Percentiles rank a stretch among this genome's conserved stretches.
Conservation (phyloP, 805 yeast species). For the Wilhelminamyces savonicus region DNA sequence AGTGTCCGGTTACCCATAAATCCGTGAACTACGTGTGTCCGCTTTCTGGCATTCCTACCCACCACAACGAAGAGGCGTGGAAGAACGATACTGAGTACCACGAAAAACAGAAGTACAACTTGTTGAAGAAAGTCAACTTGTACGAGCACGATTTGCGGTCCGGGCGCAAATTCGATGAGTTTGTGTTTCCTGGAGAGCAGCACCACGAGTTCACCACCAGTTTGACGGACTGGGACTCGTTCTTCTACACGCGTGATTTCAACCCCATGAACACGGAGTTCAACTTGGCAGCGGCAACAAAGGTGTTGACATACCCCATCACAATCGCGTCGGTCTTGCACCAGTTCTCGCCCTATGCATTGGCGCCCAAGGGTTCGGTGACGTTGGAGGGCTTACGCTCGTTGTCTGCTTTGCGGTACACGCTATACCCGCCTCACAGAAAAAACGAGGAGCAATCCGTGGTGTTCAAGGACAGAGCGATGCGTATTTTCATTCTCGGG, state of each 20-base stretch:
- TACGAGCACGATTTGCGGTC: conserved; percentile 93
- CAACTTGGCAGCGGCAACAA: conserved; percentile 91
- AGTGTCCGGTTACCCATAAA: conserved; percentile 83
- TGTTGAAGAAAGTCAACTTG: conserved; percentile 78
- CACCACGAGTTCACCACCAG: conserved; percentile 71
- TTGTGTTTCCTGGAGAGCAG: conserved; percentile 82
- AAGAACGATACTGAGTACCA: conserved; percentile 72
- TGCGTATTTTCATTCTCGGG: conserved; percentile 84
- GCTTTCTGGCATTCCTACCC: conserved; percentile 92
- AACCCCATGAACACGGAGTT: conserved; percentile 96
- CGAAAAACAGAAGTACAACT: conserved; percentile 55
- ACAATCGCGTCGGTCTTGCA: conserved; percentile 83
- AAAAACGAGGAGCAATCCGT: conserved; percentile 44
- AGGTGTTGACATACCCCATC: conserved; percentile 87
- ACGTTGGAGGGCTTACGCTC: conserved; percentile 92
- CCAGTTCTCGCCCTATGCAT: conserved; percentile 75
- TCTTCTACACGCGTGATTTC: conserved; percentile 86
- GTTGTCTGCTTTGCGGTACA: conserved; percentile 84
- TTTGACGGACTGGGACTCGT: conserved; percentile 85
- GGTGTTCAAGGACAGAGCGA: conserved; percentile 73
- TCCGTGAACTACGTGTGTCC: conserved; percentile 88
- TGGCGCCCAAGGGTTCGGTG: conserved; percentile 80
- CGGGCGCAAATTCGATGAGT: conserved; percentile 92
- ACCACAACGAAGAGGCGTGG: conserved; percentile 88
- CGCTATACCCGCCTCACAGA: conserved; percentile 65